Conservation (phyloP, 2,329 filamentous ascomycete genomes). For the Nannizzia gypsea region DNA sequence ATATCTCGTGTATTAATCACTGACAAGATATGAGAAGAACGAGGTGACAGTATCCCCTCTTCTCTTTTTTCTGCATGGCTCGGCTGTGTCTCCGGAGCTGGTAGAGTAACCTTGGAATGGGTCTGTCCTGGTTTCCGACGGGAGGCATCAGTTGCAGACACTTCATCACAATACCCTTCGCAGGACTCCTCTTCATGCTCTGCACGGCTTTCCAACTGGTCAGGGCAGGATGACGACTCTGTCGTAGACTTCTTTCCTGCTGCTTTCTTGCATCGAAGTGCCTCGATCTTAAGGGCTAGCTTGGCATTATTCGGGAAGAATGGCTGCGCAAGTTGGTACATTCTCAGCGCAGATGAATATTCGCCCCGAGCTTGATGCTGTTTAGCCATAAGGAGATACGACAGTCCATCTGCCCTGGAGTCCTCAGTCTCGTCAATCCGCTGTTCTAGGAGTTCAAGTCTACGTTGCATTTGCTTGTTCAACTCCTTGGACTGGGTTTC, state of each 20-base stretch:
- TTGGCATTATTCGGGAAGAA: conserved; percentile 81
- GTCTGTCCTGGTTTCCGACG: background rate
- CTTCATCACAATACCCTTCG: background rate
- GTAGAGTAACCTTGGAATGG: background rate
- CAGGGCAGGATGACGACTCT: background rate
- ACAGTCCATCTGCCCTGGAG: conserved; percentile 65
- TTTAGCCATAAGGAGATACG: conserved; percentile 78
- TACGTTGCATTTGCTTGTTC: conserved; percentile 65
- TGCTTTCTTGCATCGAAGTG: background rate
- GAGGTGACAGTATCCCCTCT: conserved; percentile 23
- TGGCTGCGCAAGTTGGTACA: conserved; percentile 74
- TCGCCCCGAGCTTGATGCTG: conserved; percentile 80
- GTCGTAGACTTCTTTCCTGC: background rate
- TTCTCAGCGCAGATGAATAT: conserved; percentile 62
- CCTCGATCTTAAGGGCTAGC: conserved; percentile 45
- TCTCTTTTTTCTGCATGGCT: background rate
- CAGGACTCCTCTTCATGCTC: background rate
- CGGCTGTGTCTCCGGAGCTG: conserved; percentile 10
- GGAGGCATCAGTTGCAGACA: background rate
- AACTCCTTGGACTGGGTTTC: conserved; percentile 41
- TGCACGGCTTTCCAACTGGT: background rate
- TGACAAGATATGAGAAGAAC: conserved; percentile 33
- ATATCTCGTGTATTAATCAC: conserved; percentile 38
- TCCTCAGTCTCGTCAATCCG: conserved; percentile 73
- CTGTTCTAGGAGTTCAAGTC: conserved; percentile 72